Percentiles rank a stretch among this genome's conserved stretches.
phyloP scores from a whole-genome alignment of 208 protist genomes.

The Leishmania arabica region DNA sequence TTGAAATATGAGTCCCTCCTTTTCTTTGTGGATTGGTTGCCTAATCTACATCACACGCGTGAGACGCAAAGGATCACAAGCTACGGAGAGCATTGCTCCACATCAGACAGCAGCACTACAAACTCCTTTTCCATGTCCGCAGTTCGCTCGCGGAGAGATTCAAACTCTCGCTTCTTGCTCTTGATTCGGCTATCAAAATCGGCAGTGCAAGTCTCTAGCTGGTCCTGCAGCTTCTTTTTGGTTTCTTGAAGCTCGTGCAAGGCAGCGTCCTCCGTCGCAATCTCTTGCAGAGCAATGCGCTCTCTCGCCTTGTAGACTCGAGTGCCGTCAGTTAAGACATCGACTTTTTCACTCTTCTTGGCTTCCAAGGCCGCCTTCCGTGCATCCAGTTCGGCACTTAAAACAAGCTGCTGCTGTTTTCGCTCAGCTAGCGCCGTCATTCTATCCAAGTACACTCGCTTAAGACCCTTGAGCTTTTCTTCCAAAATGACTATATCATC shows the following conservation, averaged over 20 bases:
- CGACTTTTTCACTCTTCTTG: constrained; percentile 56
- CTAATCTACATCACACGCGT: constrained; percentile 21
- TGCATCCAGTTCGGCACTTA: constrained; percentile 29
- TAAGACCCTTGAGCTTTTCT: constrained; percentile 64
- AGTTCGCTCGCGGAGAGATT: constrained; percentile 55
- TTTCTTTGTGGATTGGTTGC: neutral
- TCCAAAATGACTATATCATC: constrained; percentile 58
- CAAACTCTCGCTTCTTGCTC: constrained; percentile 54
- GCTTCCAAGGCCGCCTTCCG: constrained; percentile 37
- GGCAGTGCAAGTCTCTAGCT: constrained; percentile 50
- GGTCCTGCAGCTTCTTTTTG: constrained; percentile 51
- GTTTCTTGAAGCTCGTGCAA: constrained; percentile 68
- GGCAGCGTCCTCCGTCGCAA: constrained; percentile 54
- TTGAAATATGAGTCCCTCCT: no score
- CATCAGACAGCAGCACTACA: constrained; percentile 61
- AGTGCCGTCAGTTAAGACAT: constrained; percentile 87
- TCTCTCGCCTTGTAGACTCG: constrained; percentile 86
- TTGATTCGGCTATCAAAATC: constrained; percentile 71
- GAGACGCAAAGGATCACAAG: neutral
- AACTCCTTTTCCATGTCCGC: constrained; percentile 91
- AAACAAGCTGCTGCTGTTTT: constrained; percentile 44
- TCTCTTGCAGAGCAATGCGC: constrained; percentile 50
- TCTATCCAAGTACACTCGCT: constrained; percentile 53
- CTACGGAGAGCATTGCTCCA: constrained; percentile 47
- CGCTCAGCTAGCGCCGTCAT: constrained; percentile 47